These are phyloP conservation scores for Verticillium longisporum DNA, from an alignment of 2,329 filamentous ascomycete genomes.

Conservation along the genomic window DNA sequence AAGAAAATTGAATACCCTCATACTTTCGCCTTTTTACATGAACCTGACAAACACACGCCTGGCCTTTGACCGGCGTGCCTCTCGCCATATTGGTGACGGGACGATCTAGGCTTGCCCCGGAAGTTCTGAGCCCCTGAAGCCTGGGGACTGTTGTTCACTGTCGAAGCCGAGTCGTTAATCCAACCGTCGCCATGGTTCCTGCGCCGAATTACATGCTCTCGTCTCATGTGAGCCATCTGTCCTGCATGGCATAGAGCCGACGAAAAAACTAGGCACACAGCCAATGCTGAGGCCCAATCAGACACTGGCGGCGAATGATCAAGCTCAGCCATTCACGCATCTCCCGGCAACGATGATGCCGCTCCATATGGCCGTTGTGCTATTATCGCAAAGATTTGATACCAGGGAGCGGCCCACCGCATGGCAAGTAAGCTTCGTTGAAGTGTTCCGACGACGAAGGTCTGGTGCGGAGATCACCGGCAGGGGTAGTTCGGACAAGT, in stretches of 20 bases:
- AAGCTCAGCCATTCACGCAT: slow-evolving; percentile 31
- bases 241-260: slow-evolving; percentile 32
- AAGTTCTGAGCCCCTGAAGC: too few species aligned
- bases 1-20: slow-evolving; percentile 9
- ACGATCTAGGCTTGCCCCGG: too few species aligned
- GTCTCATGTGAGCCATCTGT: slow-evolving; percentile 31
- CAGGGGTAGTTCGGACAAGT: too few species aligned
- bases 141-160: too few species aligned
- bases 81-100: too few species aligned
- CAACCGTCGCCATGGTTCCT: too few species aligned
- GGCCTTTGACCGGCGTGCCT: too few species aligned
- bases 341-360: slow-evolving; percentile 50
- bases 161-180: too few species aligned
- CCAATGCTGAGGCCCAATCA: slow-evolving; percentile 37
- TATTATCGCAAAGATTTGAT: slow-evolving; percentile 47
- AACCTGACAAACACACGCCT: too few species aligned
- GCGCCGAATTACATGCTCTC: slow-evolving; percentile 36
- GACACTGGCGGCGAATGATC: slow-evolving; percentile 36
- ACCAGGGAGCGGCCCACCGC: slow-evolving; percentile 45
- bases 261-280: slow-evolving; percentile 33
- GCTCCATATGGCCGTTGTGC: slow-evolving; percentile 33
- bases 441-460: too few species aligned
- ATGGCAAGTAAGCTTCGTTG: slow-evolving; percentile 25
- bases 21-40: slow-evolving; percentile 8
- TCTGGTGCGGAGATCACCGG: too few species aligned